Evolutionary conservation across 345 rosid species (phyloP).

Genomic region (Cochlearia excelsa): DNA sequence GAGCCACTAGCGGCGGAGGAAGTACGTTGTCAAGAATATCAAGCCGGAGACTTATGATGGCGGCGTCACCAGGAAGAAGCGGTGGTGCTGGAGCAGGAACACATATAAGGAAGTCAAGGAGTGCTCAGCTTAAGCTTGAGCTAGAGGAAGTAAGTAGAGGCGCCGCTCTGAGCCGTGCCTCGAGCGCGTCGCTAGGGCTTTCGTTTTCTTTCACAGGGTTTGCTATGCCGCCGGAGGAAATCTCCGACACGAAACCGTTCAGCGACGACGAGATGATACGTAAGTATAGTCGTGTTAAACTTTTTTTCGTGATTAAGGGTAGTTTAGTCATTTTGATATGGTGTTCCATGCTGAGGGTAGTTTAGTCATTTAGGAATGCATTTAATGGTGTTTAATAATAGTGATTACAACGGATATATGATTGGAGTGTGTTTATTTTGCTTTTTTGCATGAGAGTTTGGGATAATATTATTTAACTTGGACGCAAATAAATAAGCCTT

Average conservation of each 20-base stretch:
- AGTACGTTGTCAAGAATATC: constrained; percentile 62
- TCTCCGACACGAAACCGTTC: constrained; percentile 70
- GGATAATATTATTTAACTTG: constrained; percentile 24
- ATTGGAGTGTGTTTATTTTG: constrained; percentile 37
- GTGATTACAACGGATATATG: constrained; percentile 33
- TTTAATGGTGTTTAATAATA: constrained; percentile 22
- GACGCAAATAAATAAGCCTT: constrained; percentile 16
- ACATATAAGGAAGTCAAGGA: constrained; percentile 83
- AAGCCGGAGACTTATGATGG: constrained; percentile 53
- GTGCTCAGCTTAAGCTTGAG: constrained; percentile 73
- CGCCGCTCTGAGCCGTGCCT: constrained; percentile 88
- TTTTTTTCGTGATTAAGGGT: not conserved
- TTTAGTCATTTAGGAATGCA: constrained; percentile 8
- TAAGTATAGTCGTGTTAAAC: constrained; percentile 43
- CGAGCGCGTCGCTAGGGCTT: constrained; percentile 88
- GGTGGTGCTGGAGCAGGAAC: constrained; percentile 50
- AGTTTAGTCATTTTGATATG: constrained; percentile 6
- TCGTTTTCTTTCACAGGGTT: constrained; percentile 97
- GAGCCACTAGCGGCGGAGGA: constrained; percentile 33
- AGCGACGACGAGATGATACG: constrained; percentile 93
- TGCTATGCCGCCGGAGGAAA: constrained; percentile 75
- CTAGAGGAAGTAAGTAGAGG: constrained; percentile 78
- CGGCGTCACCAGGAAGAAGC: constrained; percentile 57
- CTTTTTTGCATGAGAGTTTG: constrained; percentile 30
- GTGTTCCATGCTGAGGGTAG: constrained; percentile 25